These are phyloP conservation scores for Galeopsis tetrahit DNA, from an alignment of 257 asterid species.

Conservation along the genomic window DNA sequence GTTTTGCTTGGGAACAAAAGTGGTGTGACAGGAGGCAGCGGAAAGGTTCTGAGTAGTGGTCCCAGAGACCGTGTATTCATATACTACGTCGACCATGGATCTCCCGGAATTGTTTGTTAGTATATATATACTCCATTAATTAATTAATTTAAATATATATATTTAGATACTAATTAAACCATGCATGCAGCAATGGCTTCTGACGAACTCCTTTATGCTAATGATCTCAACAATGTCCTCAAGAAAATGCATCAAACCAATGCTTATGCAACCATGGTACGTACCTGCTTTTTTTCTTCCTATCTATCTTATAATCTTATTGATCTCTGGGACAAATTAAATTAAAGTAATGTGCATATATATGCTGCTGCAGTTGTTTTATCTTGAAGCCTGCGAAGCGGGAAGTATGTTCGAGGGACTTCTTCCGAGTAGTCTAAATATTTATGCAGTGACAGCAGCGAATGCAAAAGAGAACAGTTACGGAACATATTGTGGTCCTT, in stretches of 20 bases:
- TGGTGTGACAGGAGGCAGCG: constrained; percentile 59
- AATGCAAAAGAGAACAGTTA: constrained; percentile 60
- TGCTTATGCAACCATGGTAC: constrained; percentile 60
- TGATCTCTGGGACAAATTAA: no score
- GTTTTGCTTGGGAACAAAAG: constrained; percentile 61
- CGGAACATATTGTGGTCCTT: constrained; percentile 52
- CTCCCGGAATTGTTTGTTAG: constrained; percentile 60
- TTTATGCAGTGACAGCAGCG: constrained; percentile 72
- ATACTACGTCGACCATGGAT: constrained; percentile 65
- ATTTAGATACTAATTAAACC: background rate
- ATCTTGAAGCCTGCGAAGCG: constrained; percentile 74
- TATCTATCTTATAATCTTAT: background rate
- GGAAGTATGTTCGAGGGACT: constrained; percentile 77
- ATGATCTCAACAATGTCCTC: constrained; percentile 53
- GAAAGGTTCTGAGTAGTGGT: constrained; percentile 67
- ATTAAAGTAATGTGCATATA: background rate
- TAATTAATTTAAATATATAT: background rate
- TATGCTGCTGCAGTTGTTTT: constrained; percentile 66
- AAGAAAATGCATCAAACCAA: constrained; percentile 59
- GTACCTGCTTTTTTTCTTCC: background rate
- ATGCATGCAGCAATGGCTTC: constrained; percentile 55
- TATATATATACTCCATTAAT: no score
- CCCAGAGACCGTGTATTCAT: constrained; percentile 61
- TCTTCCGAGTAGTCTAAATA: constrained; percentile 56
- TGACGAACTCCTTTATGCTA: constrained; percentile 53